Evolutionary conservation across 495 filamentous ascomycete genomes (phyloP), one percentile per base, ranked within the genome.

Genomic region (Lasiosphaeria hispida): DNA sequence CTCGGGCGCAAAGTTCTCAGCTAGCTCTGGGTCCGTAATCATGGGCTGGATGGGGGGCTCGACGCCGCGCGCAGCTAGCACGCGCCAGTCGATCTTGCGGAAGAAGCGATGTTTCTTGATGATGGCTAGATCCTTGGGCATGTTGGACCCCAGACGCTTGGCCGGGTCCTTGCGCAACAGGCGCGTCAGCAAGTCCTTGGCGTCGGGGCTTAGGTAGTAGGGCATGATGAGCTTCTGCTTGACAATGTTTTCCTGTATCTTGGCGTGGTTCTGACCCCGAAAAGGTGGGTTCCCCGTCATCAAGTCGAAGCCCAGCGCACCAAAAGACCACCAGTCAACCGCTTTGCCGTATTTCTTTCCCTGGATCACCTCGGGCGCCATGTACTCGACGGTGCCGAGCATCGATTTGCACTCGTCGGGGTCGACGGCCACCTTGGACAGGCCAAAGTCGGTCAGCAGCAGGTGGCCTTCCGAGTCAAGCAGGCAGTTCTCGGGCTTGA

Each of bases 241-340:
- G 63, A 95, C 74, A 63, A 98, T 97, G 64, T 92, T 95, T 66
- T 94, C 85, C 64, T 95, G 88, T 45, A 96, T 91, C 75, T 96
- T 97, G 57, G 88, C 82, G 65, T 94, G 83, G 75, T 96, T 97
- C 74, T 86, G 86, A 33, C 88, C 94, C 53, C 82, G 83, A 78
- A 97, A 98, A 1, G 95, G 95, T 1, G 92, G 90, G 7, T 82
- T 80, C 36, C 95, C 94, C 10, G 92, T 96, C 66, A 98, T 83
- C 13, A 98, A 83, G 70, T 98, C 94, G 69, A 85, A 93, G 44
- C 90, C 91, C 37, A 98, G 77, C 15, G 92, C 91, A 19, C 95
- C 94, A 34, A 98, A 86, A 4, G 92, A 95, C 94, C 94, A 98
- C 92, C 92, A 98, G 77, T 98, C 94, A 37, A 96, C 95, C 13